These are phyloP conservation scores for Solanum chiquidenum DNA, from an alignment of 257 asterid genomes.

Conservation along the genomic window DNA sequence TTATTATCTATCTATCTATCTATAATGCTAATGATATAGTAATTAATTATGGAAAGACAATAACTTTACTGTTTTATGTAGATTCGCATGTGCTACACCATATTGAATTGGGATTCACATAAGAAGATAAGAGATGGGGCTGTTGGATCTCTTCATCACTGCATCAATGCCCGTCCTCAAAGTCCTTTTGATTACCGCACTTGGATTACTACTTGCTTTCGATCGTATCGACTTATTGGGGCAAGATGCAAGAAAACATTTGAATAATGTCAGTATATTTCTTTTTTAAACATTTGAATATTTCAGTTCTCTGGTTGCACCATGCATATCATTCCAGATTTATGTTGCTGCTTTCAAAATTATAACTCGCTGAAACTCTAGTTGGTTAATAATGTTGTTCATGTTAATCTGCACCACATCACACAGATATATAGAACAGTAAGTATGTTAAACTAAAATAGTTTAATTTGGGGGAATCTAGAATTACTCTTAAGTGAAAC, in stretches of 20 bases:
- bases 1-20: too few relatives aligned
- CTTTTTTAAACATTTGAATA: too few relatives aligned
- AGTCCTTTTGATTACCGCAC: conserved; percentile 68
- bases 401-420: background rate
- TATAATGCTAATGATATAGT: too few relatives aligned
- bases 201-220: conserved; percentile 64
- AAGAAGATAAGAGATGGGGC: conserved; percentile 29
- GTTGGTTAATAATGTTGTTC: background rate
- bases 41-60: background rate
- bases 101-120: too few relatives aligned
- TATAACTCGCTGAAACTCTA: too few relatives aligned
- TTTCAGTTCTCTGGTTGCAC: too few relatives aligned
- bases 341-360: too few relatives aligned
- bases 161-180: conserved; percentile 71
- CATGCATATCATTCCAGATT: too few relatives aligned
- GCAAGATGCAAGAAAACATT: conserved; percentile 71
- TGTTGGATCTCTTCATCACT: conserved; percentile 54
- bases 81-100: background rate
- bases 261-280: conserved; percentile 43
- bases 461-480: background rate
- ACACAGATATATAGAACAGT: background rate
- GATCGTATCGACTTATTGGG: conserved; percentile 51
- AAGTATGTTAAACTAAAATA: background rate
- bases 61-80: background rate
- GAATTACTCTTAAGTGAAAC: background rate